Conservation (phyloP, 177 flowering plant genomes). For the Telopea speciosissima region DNA sequence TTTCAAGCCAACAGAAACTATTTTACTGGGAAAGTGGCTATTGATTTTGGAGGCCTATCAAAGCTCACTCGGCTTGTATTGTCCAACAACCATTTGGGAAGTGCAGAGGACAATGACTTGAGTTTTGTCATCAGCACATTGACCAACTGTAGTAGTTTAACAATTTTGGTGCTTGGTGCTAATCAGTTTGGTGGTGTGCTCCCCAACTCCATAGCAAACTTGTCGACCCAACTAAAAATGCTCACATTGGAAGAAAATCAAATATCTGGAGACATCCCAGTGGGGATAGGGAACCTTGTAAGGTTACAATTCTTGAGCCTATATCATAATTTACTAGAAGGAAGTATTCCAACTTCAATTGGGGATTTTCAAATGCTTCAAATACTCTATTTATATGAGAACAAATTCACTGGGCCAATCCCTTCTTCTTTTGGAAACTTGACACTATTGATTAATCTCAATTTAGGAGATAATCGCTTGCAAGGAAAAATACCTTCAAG, state of each 20-base stretch:
- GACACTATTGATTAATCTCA: no score
- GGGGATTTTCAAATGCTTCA: no score
- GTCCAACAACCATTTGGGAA: slow-evolving; percentile 2
- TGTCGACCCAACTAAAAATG: slow-evolving; percentile 5
- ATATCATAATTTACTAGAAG: slow-evolving; percentile 5
- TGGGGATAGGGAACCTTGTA: slow-evolving; percentile 15
- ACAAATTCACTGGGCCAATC: no score
- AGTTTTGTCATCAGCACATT: slow-evolving; percentile 19
- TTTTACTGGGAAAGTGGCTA: slow-evolving; percentile 4
- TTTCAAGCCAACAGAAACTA: neutral
- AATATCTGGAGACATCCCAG: slow-evolving; percentile 23
- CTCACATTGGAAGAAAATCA: slow-evolving; percentile 7
- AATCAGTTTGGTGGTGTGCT: slow-evolving; percentile 16
- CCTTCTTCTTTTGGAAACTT: no score
- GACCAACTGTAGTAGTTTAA: slow-evolving; percentile 15
- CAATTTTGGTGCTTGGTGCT: neutral
- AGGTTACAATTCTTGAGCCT: neutral
- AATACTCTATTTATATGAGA: no score
- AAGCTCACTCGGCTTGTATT: neutral
- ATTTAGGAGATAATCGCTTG: slow-evolving; percentile 5
- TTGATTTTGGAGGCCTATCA: slow-evolving; percentile 1
- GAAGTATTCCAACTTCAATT: no score
- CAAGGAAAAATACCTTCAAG: slow-evolving; percentile 1
- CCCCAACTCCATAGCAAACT: slow-evolving; percentile 20
- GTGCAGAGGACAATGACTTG: slow-evolving; percentile 11